A percentile compares a stretch with the other conserved stretches of the same genome.
phyloP scores from a whole-genome alignment of 2,329 filamentous ascomycete genomes.

The Exophiala lecanii-corni region DNA sequence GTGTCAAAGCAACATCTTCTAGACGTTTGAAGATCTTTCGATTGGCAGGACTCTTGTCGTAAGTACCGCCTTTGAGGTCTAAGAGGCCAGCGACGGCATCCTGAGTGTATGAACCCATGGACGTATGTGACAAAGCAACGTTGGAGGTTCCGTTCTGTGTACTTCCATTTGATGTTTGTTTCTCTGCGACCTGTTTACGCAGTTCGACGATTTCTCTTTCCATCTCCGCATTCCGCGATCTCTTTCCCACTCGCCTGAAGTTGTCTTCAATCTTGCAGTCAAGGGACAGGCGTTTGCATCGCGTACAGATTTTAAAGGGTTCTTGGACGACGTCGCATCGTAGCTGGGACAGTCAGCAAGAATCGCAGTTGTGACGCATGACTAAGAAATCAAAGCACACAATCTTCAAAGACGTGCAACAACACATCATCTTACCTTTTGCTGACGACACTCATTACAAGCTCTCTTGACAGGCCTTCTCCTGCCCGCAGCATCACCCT shows the following conservation, averaged over 20 bases:
- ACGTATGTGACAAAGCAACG: constrained; percentile 7
- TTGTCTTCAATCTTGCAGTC: constrained; percentile 64
- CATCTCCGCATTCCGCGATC: constrained; percentile 62
- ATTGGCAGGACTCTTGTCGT: constrained; percentile 32
- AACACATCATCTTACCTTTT: constrained; percentile 51
- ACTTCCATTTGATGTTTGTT: constrained; percentile 11
- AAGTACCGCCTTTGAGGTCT: constrained; percentile 43
- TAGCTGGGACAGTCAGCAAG: constrained; percentile 42
- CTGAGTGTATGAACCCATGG: constrained; percentile 32
- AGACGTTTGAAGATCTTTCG: constrained; percentile 44
- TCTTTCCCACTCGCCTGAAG: constrained; percentile 64
- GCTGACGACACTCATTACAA: constrained; percentile 66
- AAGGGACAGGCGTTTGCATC: constrained; percentile 59
- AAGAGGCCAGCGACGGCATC: constrained; percentile 48
- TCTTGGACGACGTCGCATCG: constrained; percentile 64
- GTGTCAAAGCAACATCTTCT: constrained; percentile 44
- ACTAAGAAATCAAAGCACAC: neutral
- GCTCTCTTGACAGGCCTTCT: constrained; percentile 55
- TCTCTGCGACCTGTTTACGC: constrained; percentile 43
- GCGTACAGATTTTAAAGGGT: constrained; percentile 57
- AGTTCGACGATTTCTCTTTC: constrained; percentile 53
- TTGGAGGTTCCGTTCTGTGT: constrained; percentile 10
- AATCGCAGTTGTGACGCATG: constrained; percentile 4
- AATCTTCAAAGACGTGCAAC: too few species aligned
- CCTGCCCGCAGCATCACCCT: constrained; percentile 26